Base-by-base conservation (phyloP, 2,329 filamentous ascomycete genomes). In the Parafenestella ontariensis region DNA sequence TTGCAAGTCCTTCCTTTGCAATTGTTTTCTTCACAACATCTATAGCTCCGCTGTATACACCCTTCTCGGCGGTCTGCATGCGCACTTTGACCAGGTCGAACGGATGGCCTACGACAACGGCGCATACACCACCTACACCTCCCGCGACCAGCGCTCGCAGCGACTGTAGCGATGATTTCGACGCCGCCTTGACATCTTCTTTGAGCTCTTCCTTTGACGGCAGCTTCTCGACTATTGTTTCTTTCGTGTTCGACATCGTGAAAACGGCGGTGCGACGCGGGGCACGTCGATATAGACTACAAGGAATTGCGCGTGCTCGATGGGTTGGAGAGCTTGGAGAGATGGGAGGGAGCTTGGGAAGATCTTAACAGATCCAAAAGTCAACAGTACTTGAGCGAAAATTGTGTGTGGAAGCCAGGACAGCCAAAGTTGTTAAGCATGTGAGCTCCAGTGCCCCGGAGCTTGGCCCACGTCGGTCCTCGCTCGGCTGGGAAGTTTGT, bases 51-150 rank as follows among this genome's bases (percentile, higher is more conserved):
- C 83, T 89, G 79, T 99, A 99, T 31, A 96, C 90, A 44, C 95
- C 95, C 77, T 88, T 89, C 79, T 98, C 93, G 31, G 95, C 92
- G 2, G 95, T 99, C 82, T 99, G 95, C 76, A 99, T 82, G 54
- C 95, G 90, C 63, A 99, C 95, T 81, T 99, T 99, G 76, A 98
- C 94, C 67, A 99, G 83, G 76, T 99, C 95, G 75, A 99, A 99
- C 9, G 95, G 95, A 77, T 99, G 95, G 52, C 95, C 79, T 17
- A 98, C 93, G 37, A 99, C 76, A 50, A 99, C 95, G 52, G 95
- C 94, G 80, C 91, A 98, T 43, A 99, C 78, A 68, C 95, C 95
- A 66, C 95, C 95, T 56, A 96, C 96, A 59, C 92, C 95, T 68
- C 95, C 95, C 7, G 94, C 94, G 8, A 84, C 88, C 46, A 99